These are phyloP conservation scores for Cyclotella baltica DNA, from an alignment of 108 stramenopile species.

Conservation along the genomic window DNA sequence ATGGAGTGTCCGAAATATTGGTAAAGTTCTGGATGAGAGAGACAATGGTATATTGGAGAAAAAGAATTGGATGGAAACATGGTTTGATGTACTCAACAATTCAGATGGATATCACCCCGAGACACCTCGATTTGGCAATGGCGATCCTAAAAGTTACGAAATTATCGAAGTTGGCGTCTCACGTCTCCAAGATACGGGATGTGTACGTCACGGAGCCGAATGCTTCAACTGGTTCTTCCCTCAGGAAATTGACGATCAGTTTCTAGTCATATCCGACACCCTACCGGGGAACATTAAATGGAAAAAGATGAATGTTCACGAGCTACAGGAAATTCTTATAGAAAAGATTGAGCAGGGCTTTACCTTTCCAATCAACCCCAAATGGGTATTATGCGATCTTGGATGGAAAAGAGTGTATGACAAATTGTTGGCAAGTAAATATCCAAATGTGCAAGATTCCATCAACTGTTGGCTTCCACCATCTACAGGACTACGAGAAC, in stretches of 20 bases:
- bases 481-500: slow-evolving; percentile 57
- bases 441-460: slow-evolving; percentile 57
- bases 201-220: slow-evolving; percentile 72
- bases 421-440: slow-evolving; percentile 56
- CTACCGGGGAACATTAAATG: slow-evolving; percentile 50
- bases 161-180: slow-evolving; percentile 60
- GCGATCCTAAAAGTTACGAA: slow-evolving; percentile 59
- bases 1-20: slow-evolving; percentile 51
- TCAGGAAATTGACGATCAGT: slow-evolving; percentile 63
- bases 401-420: slow-evolving; percentile 79
- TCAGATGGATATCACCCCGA: slow-evolving; percentile 50
- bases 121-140: slow-evolving; percentile 62
- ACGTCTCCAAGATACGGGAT: slow-evolving; percentile 51
- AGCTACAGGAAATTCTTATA: slow-evolving; percentile 57
- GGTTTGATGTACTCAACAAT: slow-evolving; percentile 60
- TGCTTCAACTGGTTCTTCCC: slow-evolving; percentile 75
- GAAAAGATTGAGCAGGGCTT: slow-evolving; percentile 63
- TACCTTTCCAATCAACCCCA: slow-evolving; percentile 48
- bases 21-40: slow-evolving; percentile 43
- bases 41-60: slow-evolving; percentile 28
- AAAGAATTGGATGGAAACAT: slow-evolving; percentile 47
- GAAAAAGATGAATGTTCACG: slow-evolving; percentile 48
- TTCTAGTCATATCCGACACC: slow-evolving; percentile 61
- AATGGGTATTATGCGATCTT: slow-evolving; percentile 76
- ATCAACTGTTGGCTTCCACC: slow-evolving; percentile 71